phyloP scores from a whole-genome alignment of 208 protist genomes.

The Angomonas deanei region DNA sequence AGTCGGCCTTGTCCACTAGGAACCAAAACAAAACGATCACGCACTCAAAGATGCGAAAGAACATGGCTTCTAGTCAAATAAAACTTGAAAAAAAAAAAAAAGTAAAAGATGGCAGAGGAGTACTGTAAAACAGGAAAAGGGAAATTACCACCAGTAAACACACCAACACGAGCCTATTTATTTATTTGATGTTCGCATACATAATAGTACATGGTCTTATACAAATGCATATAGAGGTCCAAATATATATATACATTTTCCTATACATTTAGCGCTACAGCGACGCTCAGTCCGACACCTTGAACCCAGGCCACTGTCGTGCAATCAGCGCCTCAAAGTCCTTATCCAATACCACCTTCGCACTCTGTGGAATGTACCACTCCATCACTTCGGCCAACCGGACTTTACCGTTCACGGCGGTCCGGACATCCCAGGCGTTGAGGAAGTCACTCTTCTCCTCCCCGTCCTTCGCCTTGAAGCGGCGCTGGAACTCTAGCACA shows the following conservation, averaged over 20 bases:
- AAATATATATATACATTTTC: too few species aligned
- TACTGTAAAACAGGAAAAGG: too few species aligned
- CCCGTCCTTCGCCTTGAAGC: conserved; percentile 47
- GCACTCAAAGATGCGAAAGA: not conserved
- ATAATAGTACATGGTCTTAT: too few species aligned
- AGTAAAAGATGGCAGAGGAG: not conserved
- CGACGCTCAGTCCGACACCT: conserved; percentile 6
- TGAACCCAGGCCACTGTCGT: conserved; percentile 51
- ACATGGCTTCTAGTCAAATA: not conserved
- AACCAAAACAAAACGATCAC: not conserved
- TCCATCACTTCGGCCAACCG: conserved; percentile 50
- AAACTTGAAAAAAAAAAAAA: not conserved
- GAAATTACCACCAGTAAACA: too few species aligned
- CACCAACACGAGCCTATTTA: too few species aligned
- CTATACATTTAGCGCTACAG: too few species aligned
- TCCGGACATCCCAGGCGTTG: conserved; percentile 71
- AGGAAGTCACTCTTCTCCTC: conserved; percentile 70
- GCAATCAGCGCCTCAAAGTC: conserved; percentile 58
- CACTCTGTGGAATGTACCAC: conserved; percentile 71
- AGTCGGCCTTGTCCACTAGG: not conserved
- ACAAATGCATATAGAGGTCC: too few species aligned
- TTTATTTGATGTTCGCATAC: too few species aligned
- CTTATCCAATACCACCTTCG: conserved; percentile 40
- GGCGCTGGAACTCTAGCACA: conserved; percentile 52
- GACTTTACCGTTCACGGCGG: conserved; percentile 35